phyloP scores from a whole-genome alignment of 108 stramenopile species.

The Epipyxis sp. region DNA sequence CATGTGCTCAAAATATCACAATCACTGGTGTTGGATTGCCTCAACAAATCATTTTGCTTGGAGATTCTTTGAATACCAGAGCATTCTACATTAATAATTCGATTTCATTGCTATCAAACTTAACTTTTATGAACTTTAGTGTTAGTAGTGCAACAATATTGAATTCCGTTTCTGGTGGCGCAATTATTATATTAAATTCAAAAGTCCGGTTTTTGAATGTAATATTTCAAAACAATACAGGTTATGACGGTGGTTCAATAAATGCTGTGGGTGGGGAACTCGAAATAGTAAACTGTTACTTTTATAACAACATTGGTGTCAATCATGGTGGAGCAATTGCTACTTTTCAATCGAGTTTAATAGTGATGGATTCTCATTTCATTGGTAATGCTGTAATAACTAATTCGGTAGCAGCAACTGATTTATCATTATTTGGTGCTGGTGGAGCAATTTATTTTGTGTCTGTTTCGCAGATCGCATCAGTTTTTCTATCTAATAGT shows the following conservation, averaged over 20 bases:
- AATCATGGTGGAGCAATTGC: constrained; percentile 6
- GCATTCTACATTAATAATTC: not conserved
- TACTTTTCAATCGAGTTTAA: not conserved
- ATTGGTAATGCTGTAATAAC: not conserved
- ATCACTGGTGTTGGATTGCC: not conserved
- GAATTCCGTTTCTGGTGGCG: not conserved
- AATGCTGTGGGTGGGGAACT: not conserved
- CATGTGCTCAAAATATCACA: not conserved
- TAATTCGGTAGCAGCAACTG: not conserved
- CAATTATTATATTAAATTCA: not conserved
- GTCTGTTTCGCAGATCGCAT: not conserved
- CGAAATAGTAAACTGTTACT: not conserved
- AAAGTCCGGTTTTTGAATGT: not conserved
- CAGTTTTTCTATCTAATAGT: not conserved
- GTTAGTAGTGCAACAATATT: not conserved
- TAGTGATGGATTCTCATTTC: not conserved
- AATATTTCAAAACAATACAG: constrained; percentile 17
- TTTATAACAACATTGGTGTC: not conserved
- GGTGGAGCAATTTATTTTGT: constrained; percentile 11
- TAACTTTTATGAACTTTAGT: not conserved
- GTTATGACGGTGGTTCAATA: not conserved
- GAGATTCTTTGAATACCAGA: not conserved
- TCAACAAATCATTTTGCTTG: not conserved
- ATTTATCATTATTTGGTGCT: not conserved
- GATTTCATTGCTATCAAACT: not conserved